phyloP scores from a whole-genome alignment of 129 eudicot genomes.

The Lactuca saligna region DNA sequence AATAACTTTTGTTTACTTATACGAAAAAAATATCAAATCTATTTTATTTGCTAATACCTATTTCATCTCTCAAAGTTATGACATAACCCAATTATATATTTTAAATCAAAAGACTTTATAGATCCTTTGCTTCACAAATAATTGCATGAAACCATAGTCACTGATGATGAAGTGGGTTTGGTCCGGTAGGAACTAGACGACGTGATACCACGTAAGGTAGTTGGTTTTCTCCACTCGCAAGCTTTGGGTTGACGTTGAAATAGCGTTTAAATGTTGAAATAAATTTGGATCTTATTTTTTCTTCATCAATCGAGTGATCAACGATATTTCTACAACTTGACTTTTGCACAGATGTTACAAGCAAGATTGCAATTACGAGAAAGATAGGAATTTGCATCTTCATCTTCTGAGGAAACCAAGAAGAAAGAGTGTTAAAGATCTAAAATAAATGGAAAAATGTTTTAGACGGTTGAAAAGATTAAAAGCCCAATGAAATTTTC shows the following conservation, averaged over 20 bases:
- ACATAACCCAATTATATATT: not conserved
- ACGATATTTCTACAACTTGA: conserved; percentile 44
- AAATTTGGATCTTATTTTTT: conserved; percentile 41
- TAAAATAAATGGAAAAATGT: conserved; percentile 19
- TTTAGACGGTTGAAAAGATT: conserved; percentile 21
- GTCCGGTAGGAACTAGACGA: conserved; percentile 60
- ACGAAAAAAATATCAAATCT: too few species aligned
- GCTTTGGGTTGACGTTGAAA: conserved; percentile 32
- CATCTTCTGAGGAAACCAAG: conserved; percentile 18
- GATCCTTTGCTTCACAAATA: not conserved
- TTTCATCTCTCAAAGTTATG: too few species aligned
- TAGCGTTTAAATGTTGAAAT: conserved; percentile 35
- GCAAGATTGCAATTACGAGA: conserved; percentile 30
- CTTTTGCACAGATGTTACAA: conserved; percentile 24
- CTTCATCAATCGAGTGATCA: conserved; percentile 12
- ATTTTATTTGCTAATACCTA: too few species aligned
- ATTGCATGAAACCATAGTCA: not conserved
- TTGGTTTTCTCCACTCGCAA: conserved; percentile 9
- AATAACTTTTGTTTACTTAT: too few species aligned
- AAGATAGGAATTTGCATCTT: conserved; percentile 19
- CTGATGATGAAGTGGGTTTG: conserved; percentile 45
- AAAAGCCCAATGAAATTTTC: too few species aligned
- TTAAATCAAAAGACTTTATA: not conserved
- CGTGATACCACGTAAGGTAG: conserved; percentile 44
- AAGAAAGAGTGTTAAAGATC: conserved; percentile 12